phyloP scores from a whole-genome alignment of 768 basidiomycete genomes.

The Terana coerulea region DNA sequence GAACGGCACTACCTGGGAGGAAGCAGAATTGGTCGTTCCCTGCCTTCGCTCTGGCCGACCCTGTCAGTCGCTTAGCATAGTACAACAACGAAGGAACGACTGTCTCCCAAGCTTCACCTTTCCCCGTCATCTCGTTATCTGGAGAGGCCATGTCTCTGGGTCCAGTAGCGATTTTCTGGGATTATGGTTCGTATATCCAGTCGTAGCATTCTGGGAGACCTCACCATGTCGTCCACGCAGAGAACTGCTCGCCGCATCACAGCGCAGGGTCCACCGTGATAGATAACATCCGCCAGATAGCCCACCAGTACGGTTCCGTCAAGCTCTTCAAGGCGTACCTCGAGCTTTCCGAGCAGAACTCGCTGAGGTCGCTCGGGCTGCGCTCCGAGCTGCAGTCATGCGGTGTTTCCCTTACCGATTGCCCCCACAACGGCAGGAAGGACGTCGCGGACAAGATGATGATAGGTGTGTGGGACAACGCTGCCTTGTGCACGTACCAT shows the following conservation, averaged over 20 bases:
- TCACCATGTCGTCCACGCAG: no score
- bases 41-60: no score
- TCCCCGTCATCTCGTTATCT: no score
- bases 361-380: conserved; percentile 31
- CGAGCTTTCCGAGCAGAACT: conserved; percentile 36
- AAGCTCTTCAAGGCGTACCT: conserved; percentile 52
- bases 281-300: conserved; percentile 38
- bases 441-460: conserved; percentile 45
- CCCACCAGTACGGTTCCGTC: conserved; percentile 42
- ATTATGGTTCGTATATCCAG: conserved; percentile 33
- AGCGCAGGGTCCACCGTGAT: conserved; percentile 39
- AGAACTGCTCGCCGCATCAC: conserved; percentile 31
- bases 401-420: conserved; percentile 38
- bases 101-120: no score
- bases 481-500: not conserved
- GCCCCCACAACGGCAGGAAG: conserved; percentile 22
- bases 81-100: no score
- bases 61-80: no score
- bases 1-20: no score
- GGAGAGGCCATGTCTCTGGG: conserved; percentile 12
- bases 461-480: conserved; percentile 29
- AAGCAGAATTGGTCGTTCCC: no score
- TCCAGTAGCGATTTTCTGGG: conserved; percentile 40
- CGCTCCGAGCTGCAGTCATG: conserved; percentile 43
- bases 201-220: no score